phyloP scores from a whole-genome alignment of 352 stramenopile species.

The Pythium dissotocum region DNA sequence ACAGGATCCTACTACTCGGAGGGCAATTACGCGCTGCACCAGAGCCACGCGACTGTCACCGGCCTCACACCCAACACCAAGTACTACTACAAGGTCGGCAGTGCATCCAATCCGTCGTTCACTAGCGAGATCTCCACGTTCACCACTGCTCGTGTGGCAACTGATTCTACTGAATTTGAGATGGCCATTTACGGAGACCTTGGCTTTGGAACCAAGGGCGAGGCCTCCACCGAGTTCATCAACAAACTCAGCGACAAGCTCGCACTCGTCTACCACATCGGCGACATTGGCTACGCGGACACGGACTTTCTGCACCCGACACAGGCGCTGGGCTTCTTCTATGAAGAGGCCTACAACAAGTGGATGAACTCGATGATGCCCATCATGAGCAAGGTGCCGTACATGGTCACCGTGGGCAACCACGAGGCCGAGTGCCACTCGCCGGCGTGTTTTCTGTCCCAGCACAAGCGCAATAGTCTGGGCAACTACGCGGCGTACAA shows the following conservation, averaged over 20 bases:
- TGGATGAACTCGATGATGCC: slow-evolving; percentile 56
- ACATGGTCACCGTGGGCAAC: slow-evolving; percentile 71
- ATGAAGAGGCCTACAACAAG: slow-evolving; percentile 54
- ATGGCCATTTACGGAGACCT: slow-evolving; percentile 33
- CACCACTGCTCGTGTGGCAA: slow-evolving; percentile 22
- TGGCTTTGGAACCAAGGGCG: slow-evolving; percentile 22
- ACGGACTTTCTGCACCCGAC: slow-evolving; percentile 27
- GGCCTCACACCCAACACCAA: slow-evolving; percentile 25
- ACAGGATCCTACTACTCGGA: slow-evolving; percentile 28
- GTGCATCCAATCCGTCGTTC: background rate
- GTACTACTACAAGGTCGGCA: slow-evolving; percentile 37
- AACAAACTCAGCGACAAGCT: slow-evolving; percentile 27
- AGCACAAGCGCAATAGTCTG: slow-evolving; percentile 39
- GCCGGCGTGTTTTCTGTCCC: slow-evolving; percentile 33
- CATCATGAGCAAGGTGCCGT: slow-evolving; percentile 43
- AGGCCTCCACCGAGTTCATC: slow-evolving; percentile 24
- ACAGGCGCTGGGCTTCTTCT: slow-evolving; percentile 37
- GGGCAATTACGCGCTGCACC: slow-evolving; percentile 23
- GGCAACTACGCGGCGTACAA: slow-evolving; percentile 68
- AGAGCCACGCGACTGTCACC: slow-evolving; percentile 29
- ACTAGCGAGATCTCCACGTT: slow-evolving; percentile 1
- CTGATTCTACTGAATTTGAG: slow-evolving; percentile 8
- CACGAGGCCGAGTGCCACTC: slow-evolving; percentile 63
- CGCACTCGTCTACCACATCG: slow-evolving; percentile 40
- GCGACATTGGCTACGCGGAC: slow-evolving; percentile 47